A percentile compares a stretch with the other conserved stretches of the same genome.
Conservation (phyloP, 306 rosid genomes). For the Cucumis melo region DNA sequence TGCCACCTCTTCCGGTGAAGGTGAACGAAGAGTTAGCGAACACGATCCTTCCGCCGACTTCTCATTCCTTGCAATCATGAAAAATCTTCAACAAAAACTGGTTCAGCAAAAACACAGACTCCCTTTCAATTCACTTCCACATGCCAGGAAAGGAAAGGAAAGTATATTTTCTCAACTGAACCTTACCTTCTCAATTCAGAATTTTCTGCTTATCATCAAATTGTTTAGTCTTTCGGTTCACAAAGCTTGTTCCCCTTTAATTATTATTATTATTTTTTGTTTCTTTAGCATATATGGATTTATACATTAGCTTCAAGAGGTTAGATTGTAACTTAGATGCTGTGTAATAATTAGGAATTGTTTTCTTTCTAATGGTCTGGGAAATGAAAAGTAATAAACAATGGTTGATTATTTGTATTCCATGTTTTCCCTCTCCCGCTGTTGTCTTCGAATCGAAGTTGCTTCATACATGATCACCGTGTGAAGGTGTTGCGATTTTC, state of each 20-base stretch:
- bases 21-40: conserved; percentile 74
- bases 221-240: not conserved
- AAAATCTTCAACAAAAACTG: not conserved
- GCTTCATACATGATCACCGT: not conserved
- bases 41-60: conserved; percentile 54
- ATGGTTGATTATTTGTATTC: not conserved
- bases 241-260: not conserved
- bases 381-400: conserved; percentile 2
- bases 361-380: conserved; percentile 4
- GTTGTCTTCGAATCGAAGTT: not conserved
- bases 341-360: conserved; percentile 6
- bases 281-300: not conserved
- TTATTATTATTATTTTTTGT: not conserved
- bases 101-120: not conserved
- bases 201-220: conserved; percentile 1
- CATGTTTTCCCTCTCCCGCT: not conserved
- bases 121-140: not conserved
- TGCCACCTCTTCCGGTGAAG: conserved; percentile 90
- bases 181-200: not conserved
- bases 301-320: conserved; percentile 3
- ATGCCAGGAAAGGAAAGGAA: not conserved
- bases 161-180: conserved; percentile 1
- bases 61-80: conserved; percentile 49
- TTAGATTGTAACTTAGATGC: conserved; percentile 11
- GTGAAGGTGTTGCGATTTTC: not conserved